Conservation (phyloP, 129 eudicot genomes). For the Kitagawia praeruptora region DNA sequence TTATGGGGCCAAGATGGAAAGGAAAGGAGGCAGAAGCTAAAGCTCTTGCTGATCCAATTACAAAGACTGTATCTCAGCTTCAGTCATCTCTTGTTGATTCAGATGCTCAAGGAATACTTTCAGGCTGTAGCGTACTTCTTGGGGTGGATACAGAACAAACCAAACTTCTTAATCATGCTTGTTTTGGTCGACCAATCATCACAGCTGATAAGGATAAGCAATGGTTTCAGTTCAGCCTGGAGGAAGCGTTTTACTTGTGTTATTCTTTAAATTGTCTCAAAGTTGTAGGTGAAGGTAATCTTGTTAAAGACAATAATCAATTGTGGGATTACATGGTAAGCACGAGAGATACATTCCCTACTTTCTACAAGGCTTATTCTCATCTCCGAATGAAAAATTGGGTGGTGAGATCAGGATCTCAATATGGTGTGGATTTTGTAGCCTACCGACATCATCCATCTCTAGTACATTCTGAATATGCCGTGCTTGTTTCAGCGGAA, state of each 20-base stretch:
- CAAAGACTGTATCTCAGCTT: constrained; percentile 40
- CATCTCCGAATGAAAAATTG: constrained; percentile 42
- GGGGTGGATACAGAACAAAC: constrained; percentile 48
- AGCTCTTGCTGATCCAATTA: constrained; percentile 73
- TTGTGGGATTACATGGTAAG: constrained; percentile 52
- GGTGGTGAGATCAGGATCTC: constrained; percentile 70
- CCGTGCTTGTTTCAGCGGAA: constrained; percentile 41
- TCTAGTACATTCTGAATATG: constrained; percentile 59
- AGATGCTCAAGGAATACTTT: constrained; percentile 42
- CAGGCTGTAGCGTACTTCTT: constrained; percentile 43
- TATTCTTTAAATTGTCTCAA: constrained; percentile 33
- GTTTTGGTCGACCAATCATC: constrained; percentile 62
- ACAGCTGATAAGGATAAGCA: constrained; percentile 51
- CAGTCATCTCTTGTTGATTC: constrained; percentile 41
- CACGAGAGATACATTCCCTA: constrained; percentile 28
- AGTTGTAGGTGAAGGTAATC: constrained; percentile 23
- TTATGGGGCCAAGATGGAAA: constrained; percentile 86
- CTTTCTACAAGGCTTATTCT: constrained; percentile 25
- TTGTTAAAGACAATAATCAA: constrained; percentile 26
- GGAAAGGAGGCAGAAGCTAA: constrained; percentile 58
- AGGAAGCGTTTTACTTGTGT: constrained; percentile 64
- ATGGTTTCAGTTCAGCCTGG: constrained; percentile 55
- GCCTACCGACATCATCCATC: constrained; percentile 82
- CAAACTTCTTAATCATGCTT: constrained; percentile 48
- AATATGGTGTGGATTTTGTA: constrained; percentile 76